These are phyloP conservation scores for Penicillium salamii DNA, from an alignment of 495 filamentous ascomycete species.

Conservation along the genomic window DNA sequence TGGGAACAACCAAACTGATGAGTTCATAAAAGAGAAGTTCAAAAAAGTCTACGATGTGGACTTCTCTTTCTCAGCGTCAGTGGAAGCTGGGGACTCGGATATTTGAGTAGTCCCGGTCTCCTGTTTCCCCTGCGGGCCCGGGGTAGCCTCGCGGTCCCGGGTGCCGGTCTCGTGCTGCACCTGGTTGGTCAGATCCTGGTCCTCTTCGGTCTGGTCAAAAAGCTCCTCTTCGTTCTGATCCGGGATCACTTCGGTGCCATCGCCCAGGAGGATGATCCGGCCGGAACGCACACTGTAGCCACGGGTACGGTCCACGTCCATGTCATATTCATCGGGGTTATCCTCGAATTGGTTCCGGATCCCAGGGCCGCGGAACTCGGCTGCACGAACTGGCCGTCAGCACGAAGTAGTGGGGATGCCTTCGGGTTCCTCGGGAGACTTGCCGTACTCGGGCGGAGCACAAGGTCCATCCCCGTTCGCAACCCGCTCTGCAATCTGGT, in stretches of 20 bases:
- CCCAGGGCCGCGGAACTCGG: conserved; percentile 88
- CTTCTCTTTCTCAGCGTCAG: conserved; percentile 35
- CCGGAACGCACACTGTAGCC: conserved; percentile 64
- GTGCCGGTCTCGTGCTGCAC: conserved; percentile 41
- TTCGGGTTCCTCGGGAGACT: conserved; percentile 55
- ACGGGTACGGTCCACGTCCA: conserved; percentile 66
- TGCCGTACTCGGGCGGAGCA: conserved; percentile 99
- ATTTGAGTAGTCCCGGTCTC: conserved; percentile 31
- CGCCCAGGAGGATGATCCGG: conserved; percentile 88
- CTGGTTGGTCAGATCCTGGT: conserved; percentile 66
- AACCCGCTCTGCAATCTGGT: conserved; percentile 89
- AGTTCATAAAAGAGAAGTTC: conserved; percentile 15
- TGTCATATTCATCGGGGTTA: conserved; percentile 87
- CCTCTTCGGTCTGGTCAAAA: conserved; percentile 82
- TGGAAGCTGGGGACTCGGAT: conserved; percentile 49
- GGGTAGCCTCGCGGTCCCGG: conserved; percentile 57
- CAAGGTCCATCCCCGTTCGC: conserved; percentile 97
- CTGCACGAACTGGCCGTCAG: conserved; percentile 59
- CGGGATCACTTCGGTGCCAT: conserved; percentile 85
- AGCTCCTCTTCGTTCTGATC: conserved; percentile 87
- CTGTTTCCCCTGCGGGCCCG: conserved; percentile 45
- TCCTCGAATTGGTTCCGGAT: conserved; percentile 87
- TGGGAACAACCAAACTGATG: conserved; percentile 10
- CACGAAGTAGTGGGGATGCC: conserved; percentile 39
- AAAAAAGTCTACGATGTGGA: conserved; percentile 24